phyloP scores from a whole-genome alignment of 2,329 filamentous ascomycete species.

The Penicillium vulpinum region DNA sequence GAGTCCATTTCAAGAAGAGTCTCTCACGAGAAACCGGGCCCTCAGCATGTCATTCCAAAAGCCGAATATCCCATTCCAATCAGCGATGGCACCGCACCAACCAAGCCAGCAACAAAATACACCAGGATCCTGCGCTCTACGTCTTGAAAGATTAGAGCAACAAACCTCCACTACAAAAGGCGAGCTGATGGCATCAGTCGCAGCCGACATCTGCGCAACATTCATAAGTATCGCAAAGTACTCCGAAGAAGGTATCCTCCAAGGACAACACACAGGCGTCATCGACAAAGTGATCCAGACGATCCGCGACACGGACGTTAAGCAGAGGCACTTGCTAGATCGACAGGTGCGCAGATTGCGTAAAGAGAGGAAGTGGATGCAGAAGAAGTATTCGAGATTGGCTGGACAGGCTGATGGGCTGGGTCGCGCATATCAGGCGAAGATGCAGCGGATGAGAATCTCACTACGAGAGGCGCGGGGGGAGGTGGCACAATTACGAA shows the following conservation, averaged over 20 bases:
- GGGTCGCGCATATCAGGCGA: constrained; percentile 16
- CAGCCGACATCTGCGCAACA: constrained; percentile 32
- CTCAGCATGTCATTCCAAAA: constrained; percentile 5
- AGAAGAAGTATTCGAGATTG: constrained; percentile 22
- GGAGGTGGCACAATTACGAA: background rate
- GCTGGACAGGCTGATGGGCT: constrained; percentile 17
- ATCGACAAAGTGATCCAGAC: constrained; percentile 30
- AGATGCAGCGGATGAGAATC: constrained; percentile 7
- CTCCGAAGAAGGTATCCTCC: constrained; percentile 26
- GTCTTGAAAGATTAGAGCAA: constrained; percentile 24
- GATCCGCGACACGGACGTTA: constrained; percentile 24
- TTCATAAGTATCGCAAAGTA: constrained; percentile 33
- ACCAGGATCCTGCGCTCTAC: constrained; percentile 20
- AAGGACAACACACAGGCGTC: constrained; percentile 22
- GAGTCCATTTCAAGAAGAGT: background rate
- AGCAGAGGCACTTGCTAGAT: constrained; percentile 21
- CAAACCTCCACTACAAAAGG: constrained; percentile 23
- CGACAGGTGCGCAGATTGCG: constrained; percentile 17
- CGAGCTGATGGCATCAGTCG: constrained; percentile 27
- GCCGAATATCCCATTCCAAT: background rate
- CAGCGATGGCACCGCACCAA: background rate
- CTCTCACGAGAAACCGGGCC: background rate
- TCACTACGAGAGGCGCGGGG: constrained; percentile 4
- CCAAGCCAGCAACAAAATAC: background rate
- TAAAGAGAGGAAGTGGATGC: constrained; percentile 23